phyloP scores from a whole-genome alignment of 169 alveolate genomes.

The Cryptosporidium parvum region DNA sequence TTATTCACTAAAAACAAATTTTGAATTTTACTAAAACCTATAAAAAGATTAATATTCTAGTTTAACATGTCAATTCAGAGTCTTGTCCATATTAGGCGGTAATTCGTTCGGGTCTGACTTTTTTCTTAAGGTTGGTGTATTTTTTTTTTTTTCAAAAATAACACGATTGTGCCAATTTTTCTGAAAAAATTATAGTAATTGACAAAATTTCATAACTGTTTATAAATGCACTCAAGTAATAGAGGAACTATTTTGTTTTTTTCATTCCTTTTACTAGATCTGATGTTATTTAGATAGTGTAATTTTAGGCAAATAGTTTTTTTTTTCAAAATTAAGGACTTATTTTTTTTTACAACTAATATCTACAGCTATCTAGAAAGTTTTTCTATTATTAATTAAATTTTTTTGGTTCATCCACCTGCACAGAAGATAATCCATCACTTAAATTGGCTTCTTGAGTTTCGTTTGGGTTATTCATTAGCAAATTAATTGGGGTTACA shows the following conservation, averaged over 20 bases:
- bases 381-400: not conserved
- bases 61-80: constrained; percentile 52
- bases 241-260: not conserved
- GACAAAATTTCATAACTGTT: not conserved
- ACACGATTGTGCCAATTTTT: constrained; percentile 6
- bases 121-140: constrained; percentile 32
- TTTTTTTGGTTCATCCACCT: not conserved
- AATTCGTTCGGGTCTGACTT: constrained; percentile 26
- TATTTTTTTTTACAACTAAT: no score
- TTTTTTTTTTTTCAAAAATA: constrained; percentile 2
- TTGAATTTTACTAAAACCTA: constrained; percentile 35
- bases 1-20: constrained; percentile 9
- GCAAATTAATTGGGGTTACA: constrained; percentile 51
- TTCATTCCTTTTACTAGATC: not conserved
- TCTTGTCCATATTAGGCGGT: constrained; percentile 76
- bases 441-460: not conserved
- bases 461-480: constrained; percentile 33
- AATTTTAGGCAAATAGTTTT: not conserved
- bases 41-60: not conserved
- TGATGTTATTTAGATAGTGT: not conserved
- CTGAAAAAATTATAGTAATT: not conserved
- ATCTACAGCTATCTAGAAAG: not conserved
- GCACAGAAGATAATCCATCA: not conserved
- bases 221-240: not conserved
- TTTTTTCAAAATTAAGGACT: no score